A percentile compares a stretch with the other conserved stretches of the same genome.
phyloP scores from a whole-genome alignment of 2,329 filamentous ascomycete species.

The Helotiales sp. region DNA sequence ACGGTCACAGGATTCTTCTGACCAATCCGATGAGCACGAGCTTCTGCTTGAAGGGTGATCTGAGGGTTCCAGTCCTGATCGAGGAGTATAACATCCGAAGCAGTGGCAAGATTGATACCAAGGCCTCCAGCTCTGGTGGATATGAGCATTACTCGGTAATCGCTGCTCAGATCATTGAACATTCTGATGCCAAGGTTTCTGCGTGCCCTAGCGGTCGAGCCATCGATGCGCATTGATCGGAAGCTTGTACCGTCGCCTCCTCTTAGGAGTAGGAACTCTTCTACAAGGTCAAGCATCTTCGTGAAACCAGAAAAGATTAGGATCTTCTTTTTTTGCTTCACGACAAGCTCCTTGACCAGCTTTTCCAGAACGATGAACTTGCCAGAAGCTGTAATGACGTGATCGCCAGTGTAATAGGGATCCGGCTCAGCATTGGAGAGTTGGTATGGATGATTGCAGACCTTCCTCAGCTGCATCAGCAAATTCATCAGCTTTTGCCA shows the following conservation, averaged over 20 bases:
- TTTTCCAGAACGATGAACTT: slow-evolving; percentile 83
- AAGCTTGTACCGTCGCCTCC: slow-evolving; percentile 63
- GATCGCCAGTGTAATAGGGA: slow-evolving; percentile 72
- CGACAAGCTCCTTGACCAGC: slow-evolving; percentile 77
- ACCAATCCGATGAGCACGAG: slow-evolving; percentile 90
- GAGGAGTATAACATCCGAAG: slow-evolving; percentile 95
- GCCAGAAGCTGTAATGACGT: slow-evolving; percentile 84
- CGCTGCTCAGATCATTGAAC: slow-evolving; percentile 83
- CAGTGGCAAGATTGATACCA: slow-evolving; percentile 93
- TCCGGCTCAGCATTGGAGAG: slow-evolving; percentile 31
- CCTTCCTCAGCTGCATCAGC: slow-evolving; percentile 90
- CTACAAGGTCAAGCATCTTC: slow-evolving; percentile 81
- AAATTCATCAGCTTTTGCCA: slow-evolving; percentile 78
- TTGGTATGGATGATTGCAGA: slow-evolving; percentile 80
- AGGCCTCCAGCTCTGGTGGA: slow-evolving; percentile 94
- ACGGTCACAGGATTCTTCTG: slow-evolving; percentile 94
- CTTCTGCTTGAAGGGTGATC: slow-evolving; percentile 92
- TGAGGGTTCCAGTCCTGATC: slow-evolving; percentile 98
- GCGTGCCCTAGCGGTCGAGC: slow-evolving; percentile 72
- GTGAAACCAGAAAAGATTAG: slow-evolving; percentile 98
- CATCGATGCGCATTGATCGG: slow-evolving; percentile 78
- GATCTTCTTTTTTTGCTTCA: slow-evolving; percentile 69
- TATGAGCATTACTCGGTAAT: slow-evolving; percentile 84
- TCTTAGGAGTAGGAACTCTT: slow-evolving; percentile 70
- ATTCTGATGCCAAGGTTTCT: slow-evolving; percentile 93